A percentile compares a stretch with the other conserved stretches of the same genome.
Evolutionary conservation across 768 basidiomycete species (phyloP).

Genomic region (Leccinum incarnatum): DNA sequence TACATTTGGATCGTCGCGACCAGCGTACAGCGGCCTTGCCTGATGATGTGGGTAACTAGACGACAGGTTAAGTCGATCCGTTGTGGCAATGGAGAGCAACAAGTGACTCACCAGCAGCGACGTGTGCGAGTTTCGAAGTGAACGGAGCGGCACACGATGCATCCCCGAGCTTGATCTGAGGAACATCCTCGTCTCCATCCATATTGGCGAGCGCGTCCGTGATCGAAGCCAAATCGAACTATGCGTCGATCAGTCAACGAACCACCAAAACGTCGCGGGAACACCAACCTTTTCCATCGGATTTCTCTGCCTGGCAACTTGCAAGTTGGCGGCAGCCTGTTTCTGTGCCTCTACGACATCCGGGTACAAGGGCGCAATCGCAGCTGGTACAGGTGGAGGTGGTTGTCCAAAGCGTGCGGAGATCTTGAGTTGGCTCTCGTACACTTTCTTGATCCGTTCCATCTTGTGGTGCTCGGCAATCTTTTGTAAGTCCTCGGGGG

Average conservation of each 20-base stretch:
- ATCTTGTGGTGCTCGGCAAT: slow-evolving; percentile 90
- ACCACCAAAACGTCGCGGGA: background rate
- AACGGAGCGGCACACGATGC: slow-evolving; percentile 98
- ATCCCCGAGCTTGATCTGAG: slow-evolving; percentile 99
- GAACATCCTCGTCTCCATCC: slow-evolving; percentile 93
- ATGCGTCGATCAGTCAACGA: slow-evolving; percentile 14
- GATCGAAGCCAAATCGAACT: slow-evolving; percentile 79
- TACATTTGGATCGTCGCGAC: slow-evolving; percentile 99
- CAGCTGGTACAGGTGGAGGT: slow-evolving; percentile 89
- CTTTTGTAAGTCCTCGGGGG: slow-evolving; percentile 85
- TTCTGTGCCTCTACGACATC: slow-evolving; percentile 90
- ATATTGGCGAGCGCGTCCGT: slow-evolving; percentile 87
- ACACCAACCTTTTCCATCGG: slow-evolving; percentile 83
- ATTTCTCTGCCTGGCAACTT: slow-evolving; percentile 70
- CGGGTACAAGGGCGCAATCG: slow-evolving; percentile 84
- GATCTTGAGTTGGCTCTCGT: slow-evolving; percentile 92
- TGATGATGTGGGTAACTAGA: slow-evolving; percentile 92
- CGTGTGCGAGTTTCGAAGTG: slow-evolving; percentile 97
- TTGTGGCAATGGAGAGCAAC: background rate
- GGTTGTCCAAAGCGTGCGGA: slow-evolving; percentile 88
- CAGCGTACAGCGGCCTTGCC: slow-evolving; percentile 97
- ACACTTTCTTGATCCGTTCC: slow-evolving; percentile 94
- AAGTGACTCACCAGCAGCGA: slow-evolving; percentile 78
- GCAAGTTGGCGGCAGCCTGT: slow-evolving; percentile 64
- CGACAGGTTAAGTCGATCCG: background rate